Base-by-base conservation (phyloP, 2,329 filamentous ascomycete genomes). In the Xenosphaeropsis pyriputrescens region DNA sequence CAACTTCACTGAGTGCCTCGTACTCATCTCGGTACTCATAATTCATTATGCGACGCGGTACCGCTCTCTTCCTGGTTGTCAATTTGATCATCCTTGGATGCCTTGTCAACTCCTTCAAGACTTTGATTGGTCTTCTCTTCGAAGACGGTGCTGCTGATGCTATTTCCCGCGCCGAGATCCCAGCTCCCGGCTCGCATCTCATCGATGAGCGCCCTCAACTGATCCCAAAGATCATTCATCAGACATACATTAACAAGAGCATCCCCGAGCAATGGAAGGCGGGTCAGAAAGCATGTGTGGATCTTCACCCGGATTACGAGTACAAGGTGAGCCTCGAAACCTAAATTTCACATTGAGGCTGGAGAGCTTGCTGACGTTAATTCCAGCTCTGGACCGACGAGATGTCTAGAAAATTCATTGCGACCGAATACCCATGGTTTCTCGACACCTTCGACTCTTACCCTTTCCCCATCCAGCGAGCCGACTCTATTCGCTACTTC, bases 401-500 rank as follows among this genome's bases (percentile, higher is more conserved):
- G 32, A 69, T 70, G 46, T 72, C 79, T 17, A 68, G 76, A 47
- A 69, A 78, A 2, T 86, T 89, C 50, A 84, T 89, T 47, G 68
- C 69, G 29, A 62, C 65, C 22, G 72, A 88, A 55, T 89, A 85
- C 50, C 73, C 80, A 1, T 86, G 80, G 78, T 88, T 85, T 55
- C 61, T 85, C 13, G 65, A 74, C 37, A 84, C 78, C 0, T 91
- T 82, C 51, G 75, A 84, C 51, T 68, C 67, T 50, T 89, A 88
- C 59, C 67, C 64, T 22, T 83, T 79, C 55, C 75, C 78, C 11
- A 85, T 89, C 45, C 79, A 88, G 59, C 72, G 81, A 43, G 79
- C 82, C 39, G 83, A 89, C 52, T 67, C 80, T 5, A 81, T 89
- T 49, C 72, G 83, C 36, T 89, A 89, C 60, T 88, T 89, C 53